Base-by-base conservation (phyloP, 2,329 filamentous ascomycete genomes). In the Sclerotinia subarctica region DNA sequence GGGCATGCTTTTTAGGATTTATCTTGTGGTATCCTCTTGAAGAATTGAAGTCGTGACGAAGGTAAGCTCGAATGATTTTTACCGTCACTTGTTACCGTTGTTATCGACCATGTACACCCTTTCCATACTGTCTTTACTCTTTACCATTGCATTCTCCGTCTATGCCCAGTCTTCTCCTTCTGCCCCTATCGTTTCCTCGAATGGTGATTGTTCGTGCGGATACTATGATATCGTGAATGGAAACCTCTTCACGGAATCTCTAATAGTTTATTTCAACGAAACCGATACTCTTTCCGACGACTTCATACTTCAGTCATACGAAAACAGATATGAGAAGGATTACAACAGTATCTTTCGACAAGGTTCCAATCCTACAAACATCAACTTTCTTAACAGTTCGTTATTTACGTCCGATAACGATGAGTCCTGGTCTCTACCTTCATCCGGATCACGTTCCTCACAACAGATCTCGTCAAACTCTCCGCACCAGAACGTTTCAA, bases 191-290 rank as follows among this genome's bases (percentile, higher is more conserved):
- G n/a, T 42, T 17, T 53, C 44, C 2, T 52, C 75, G 75, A 66
- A 79, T 42, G 29, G 26, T 38, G 57, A 67, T 59, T 84, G 82
- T 69, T 76, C 77, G 35, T 84, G 82, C 71, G 82, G 82, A 17
- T 84, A 80, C 68, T 78, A 79, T 68, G 81, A 84, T 70, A 68
- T 73, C 0, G 68, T 72, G 10, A 79, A 78, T 2, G 72, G 77
- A 11, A 71, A 77, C 24, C 70, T 82, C 15, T 83, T 80, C 70
- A 84, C 82, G 0, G 82, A 84, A 56, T 80, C 80, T 10, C 77
- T 82, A 35, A 81, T 84, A 59, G 76, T 81, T 5, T 84, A 83
- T 74, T 84, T 84, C 78, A 84, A 84, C 71, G 82, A 84, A 69
- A 81, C 81, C 2, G 72, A 72, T 10, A 74, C 65, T 21, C 67